Base-by-base conservation (phyloP, 495 filamentous ascomycete genomes). In the Aspergillus asperescens region DNA sequence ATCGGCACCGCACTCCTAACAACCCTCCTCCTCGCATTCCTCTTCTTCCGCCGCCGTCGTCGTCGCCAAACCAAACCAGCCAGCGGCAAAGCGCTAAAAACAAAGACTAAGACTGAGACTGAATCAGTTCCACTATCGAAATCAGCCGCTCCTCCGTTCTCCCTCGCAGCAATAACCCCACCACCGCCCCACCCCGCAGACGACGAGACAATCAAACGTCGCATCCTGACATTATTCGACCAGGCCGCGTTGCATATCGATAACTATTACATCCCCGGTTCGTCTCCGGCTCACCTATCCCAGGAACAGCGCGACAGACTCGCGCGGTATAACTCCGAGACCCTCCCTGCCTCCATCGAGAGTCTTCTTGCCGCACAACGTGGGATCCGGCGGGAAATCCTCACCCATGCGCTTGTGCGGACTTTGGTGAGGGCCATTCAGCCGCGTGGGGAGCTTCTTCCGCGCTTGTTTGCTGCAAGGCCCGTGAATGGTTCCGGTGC, bases 241-340 rank as follows among this genome's bases (percentile, higher is more conserved):
- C 62, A 61, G 25, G 55, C 52, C 19, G 50, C 55, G 19, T 53
- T 67, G 6, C 64, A 69, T 24, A 46, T 69, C 16, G 64, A 67
- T 18, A 69, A 69, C 22, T 66, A 54, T 40, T 69, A 69, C 40
- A 42, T 56, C 4, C 29, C 48, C 7, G 29, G 31, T 9, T 19
- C 31, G n/a, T 23, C 29, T 2, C 12, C 29, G 12, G 23, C 27
- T 22, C 22, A 10, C 9, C 45, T 56, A 16, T 44, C 41, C 0
- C 47, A 28, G 1, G 46, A 60, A 5, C 40, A 15, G 6, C 29
- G 32, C 7, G 47, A 29, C 18, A 15, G 23, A 7, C 51, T 62
- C 8, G 27, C 31, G 18, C 16, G 46, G 13, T 62, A 56, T 49
- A 55, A 67, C 12, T 60, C 61, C 12, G 45, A 43, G 1, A 46